Base-by-base conservation (phyloP, 768 basidiomycete species). In the Dictyophora rubrovolvata region DNA sequence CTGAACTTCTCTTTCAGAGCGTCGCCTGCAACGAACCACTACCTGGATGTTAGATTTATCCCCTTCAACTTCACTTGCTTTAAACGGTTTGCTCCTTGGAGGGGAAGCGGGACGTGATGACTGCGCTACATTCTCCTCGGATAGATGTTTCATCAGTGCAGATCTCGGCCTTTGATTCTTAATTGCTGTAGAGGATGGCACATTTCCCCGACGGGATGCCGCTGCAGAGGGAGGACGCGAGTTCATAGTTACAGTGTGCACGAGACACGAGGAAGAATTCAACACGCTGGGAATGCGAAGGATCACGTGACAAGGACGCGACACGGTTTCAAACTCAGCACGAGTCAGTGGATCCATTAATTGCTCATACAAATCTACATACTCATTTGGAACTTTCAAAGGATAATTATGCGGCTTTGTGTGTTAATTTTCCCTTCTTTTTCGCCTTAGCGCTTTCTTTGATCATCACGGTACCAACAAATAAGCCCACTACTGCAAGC, bases 11-110 rank as follows among this genome's bases (percentile, higher is more conserved):
- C 85, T 83, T 56, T 89, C 82, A 1, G 91, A 93, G 23, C 93
- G 85, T 35, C 83, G 83, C 67, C 95, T 79, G 69, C 89, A 95
- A 17, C 95, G 83, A 50, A 98, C 82, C 10, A 93, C 90, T 17
- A 99, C 95, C 70, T 92, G 87, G 12, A 99, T 98, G 66, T 96
- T 91, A 8, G 83, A 84, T 68, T 89, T 92, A 3, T 75, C 66
- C 22, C 80, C 82, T n/a, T 70, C 18, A 21, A 17, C 14, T 16
- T 22, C 21, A 3, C n/a, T 20, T 21, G 48, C 14, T 46, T 59
- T 59, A 20, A 51, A 37, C 49, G 4, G 16, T 33, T 47, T 48
- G n/a, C 17, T 18, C 51, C 57, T 49, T n/a, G 56, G 35, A 20
- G 57, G 57, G 17, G 57, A 59, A n/a, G 55, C 22, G 36, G 48